Base-by-base conservation (phyloP, 2,329 filamentous ascomycete species). In the Aureobasidium sp. region DNA sequence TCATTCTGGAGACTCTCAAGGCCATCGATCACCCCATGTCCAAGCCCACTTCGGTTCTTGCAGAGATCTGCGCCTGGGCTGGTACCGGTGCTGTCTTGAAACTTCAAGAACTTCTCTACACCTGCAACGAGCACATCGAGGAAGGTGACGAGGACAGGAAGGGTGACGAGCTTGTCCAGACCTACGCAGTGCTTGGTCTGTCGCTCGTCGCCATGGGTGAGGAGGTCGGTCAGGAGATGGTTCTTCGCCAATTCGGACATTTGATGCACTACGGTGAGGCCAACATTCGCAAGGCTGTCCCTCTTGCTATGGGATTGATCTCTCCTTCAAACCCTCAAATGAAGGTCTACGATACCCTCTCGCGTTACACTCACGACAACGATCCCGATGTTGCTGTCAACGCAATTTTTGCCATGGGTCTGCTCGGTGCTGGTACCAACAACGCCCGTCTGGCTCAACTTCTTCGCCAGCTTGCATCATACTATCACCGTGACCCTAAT, bases 311-410 rank as follows among this genome's bases (percentile, higher is more conserved):
- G 89, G 94, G 90, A 64, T 79, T 98, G 52, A 85, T 98, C 66
- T 95, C 88, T 72, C 89, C 94, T 11, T 96, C 90, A 74, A 98
- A 98, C 74, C 93, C 93, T 10, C 94, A 98, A 70, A 98, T 98
- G 91, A 98, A 97, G 78, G 88, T 98, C 42, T 98, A 98, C 74
- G 93, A 98, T 70, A 98, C 93, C 0, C 77, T 98, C 10, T 98
- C 93, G 48, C 80, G 93, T 66, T 98, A 98, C 79, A 94, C 87
- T 59, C 93, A 98, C 79, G 93, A 98, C 74, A 98, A 93, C 61
- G 93, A 98, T 73, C 94, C 91, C 58, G 93, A 98, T 64, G 93
- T 98, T 41, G 93, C 93, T 34, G 87, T 98, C 71, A 98, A 97
- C 67, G 90, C 93, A 64, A 98, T 98, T 67, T 98, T 98, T 66